These are phyloP conservation scores for Mortierella sp. DNA, from an alignment of 371 early-diverging fungal species.

Conservation along the genomic window DNA sequence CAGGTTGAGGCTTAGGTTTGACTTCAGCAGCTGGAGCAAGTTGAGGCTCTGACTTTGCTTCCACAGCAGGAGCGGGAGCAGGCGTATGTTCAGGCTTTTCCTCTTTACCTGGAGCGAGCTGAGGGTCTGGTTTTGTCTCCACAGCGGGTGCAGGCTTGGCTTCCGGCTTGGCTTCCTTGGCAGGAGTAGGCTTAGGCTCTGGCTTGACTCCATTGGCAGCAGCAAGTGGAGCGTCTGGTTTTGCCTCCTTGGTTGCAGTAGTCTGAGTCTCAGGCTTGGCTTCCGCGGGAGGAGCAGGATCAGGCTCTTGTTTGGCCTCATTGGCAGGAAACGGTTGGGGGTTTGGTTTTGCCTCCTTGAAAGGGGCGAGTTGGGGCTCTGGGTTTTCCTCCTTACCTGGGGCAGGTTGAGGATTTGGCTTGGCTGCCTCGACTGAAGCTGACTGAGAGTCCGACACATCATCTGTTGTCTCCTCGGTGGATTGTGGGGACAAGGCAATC, in stretches of 20 bases:
- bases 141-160: not conserved
- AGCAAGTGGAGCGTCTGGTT: not conserved
- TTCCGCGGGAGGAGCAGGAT: not conserved
- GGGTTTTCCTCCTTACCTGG: not conserved
- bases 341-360: not conserved
- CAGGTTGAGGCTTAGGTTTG: not conserved
- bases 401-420: not conserved
- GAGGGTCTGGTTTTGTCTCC: not conserved
- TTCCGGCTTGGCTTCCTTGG: not conserved
- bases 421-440: not conserved
- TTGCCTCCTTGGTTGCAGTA: not conserved
- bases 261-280: not conserved
- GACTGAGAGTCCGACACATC: not conserved
- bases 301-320: not conserved
- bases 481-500: not conserved
- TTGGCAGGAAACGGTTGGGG: not conserved
- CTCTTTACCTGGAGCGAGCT: not conserved
- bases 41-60: not conserved
- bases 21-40: not conserved
- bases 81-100: not conserved
- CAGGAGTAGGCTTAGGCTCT: not conserved
- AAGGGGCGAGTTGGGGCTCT: not conserved
- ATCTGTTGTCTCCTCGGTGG: not conserved
- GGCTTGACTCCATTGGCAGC: not conserved
- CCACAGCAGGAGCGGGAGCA: not conserved